Percentiles rank a stretch among this genome's conserved stretches.
phyloP scores from a whole-genome alignment of 495 filamentous ascomycete genomes.

The Terfezia claveryi region DNA sequence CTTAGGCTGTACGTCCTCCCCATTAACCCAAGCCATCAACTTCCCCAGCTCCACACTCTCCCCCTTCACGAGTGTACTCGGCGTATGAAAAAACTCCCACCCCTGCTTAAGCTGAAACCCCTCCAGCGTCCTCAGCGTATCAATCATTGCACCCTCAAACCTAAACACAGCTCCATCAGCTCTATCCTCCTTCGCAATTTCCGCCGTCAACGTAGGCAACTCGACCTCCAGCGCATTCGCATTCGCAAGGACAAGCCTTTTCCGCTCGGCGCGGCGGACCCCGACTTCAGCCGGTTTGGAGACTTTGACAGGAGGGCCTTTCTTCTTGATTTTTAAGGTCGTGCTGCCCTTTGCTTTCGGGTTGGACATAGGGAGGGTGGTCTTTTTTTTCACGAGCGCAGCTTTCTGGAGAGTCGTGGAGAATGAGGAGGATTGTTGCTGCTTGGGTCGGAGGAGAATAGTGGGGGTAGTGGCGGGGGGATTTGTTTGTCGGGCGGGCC shows the following conservation, averaged over 20 bases:
- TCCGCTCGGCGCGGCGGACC: conserved; percentile 69
- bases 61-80: conserved; percentile 47
- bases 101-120: conserved; percentile 82
- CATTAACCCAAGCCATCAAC: conserved; percentile 31
- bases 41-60: conserved; percentile 51
- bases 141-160: conserved; percentile 40
- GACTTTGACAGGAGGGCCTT: conserved; percentile 23
- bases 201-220: conserved; percentile 32
- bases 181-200: conserved; percentile 22
- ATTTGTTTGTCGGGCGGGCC: neutral
- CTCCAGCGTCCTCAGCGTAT: conserved; percentile 56
- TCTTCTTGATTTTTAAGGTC: conserved; percentile 22
- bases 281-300: conserved; percentile 40
- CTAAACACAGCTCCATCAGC: conserved; percentile 43
- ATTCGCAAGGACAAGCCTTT: conserved; percentile 78
- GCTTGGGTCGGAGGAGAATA: neutral
- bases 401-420: conserved; percentile 22
- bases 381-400: conserved; percentile 2
- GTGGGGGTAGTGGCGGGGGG: neutral
- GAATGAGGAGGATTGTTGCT: conserved; percentile 26
- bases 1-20: conserved; percentile 24
- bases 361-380: neutral
- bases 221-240: conserved; percentile 69
- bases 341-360: conserved; percentile 8
- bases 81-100: conserved; percentile 68